Evolutionary conservation across 495 filamentous ascomycete genomes (phyloP).

Genomic region (Xylaria grammica): DNA sequence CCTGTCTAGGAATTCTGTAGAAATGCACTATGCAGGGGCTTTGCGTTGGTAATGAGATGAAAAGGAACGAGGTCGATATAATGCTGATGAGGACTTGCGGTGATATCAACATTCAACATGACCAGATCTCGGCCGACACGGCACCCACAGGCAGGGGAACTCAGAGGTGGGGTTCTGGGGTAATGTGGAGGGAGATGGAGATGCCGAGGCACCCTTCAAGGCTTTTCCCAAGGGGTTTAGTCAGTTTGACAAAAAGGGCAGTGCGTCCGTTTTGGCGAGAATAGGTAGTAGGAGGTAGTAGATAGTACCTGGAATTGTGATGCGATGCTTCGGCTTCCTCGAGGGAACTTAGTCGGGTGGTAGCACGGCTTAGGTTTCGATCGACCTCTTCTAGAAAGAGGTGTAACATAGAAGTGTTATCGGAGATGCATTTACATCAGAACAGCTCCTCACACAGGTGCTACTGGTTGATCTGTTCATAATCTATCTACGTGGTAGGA

Average conservation of each 20-base stretch:
- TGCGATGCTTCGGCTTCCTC: too few species aligned
- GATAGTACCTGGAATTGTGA: too few species aligned
- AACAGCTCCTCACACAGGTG: background rate
- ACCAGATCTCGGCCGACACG: too few species aligned
- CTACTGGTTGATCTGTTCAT: background rate
- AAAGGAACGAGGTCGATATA: background rate
- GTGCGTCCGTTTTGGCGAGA: too few species aligned
- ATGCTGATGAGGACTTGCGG: background rate
- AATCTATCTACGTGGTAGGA: background rate
- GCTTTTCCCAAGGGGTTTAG: background rate
- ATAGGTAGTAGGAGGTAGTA: too few species aligned
- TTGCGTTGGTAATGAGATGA: background rate
- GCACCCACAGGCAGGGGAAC: too few species aligned
- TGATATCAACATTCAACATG: background rate
- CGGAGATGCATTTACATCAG: too few species aligned
- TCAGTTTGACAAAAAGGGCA: too few species aligned
- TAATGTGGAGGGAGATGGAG: slow-evolving; percentile 25
- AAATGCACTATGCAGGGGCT: background rate
- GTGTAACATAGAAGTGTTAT: too few species aligned
- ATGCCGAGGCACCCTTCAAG: slow-evolving; percentile 30
- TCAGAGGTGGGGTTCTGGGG: slow-evolving; percentile 18
- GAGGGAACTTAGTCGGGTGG: too few species aligned
- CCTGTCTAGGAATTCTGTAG: background rate
- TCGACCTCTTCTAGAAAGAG: too few species aligned
- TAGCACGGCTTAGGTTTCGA: too few species aligned